Base-by-base conservation (phyloP, 1,139 yeast genomes). In the Yamadazyma diddensiae region DNA sequence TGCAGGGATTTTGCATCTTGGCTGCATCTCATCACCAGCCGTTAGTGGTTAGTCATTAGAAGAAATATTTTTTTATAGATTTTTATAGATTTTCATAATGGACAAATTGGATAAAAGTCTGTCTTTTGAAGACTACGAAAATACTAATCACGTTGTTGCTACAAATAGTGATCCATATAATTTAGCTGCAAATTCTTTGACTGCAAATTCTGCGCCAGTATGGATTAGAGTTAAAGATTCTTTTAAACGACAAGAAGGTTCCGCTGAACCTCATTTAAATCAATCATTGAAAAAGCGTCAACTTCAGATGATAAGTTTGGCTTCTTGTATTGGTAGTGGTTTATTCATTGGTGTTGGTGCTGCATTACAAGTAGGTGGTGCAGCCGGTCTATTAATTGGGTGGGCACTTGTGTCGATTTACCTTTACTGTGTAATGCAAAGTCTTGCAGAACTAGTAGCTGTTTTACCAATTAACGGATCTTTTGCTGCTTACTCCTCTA, bases 401-500 rank as follows among this genome's bases (percentile, higher is more conserved):
- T 67, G 70, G 70, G 61, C 62, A n/a, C 43, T 66, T 15, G 71
- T 65, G 4, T 59, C 70, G 2, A 45, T 61, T 2, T 65, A 65
- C 37, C 53, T 87, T 47, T 80, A 77, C 58, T 70, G 80, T 48
- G 79, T 82, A 9, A 79, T 82, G 64, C 82, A 79, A 45, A 73
- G 82, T 27, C 61, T 82, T 37, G 84, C 86, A 33, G 90, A 82
- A 52, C 56, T 82, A 45, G 78, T 82, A 21, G 77, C 82, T 23
- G 66, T 77, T 11, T 78, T 71, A 55, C 88, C 90, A 8, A 77
- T 79, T 23, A 68, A 79, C 18, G 88, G 88, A 47, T 80, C 85
- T n/a, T 81, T 82, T 54, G 75, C 78, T 40, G 77, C 79, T 25
- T 79, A 76, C 52, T 73, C 81, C 43, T 70, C 82, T 3, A 65